phyloP scores from a whole-genome alignment of 257 asterid genomes.

The Lantana camara region DNA sequence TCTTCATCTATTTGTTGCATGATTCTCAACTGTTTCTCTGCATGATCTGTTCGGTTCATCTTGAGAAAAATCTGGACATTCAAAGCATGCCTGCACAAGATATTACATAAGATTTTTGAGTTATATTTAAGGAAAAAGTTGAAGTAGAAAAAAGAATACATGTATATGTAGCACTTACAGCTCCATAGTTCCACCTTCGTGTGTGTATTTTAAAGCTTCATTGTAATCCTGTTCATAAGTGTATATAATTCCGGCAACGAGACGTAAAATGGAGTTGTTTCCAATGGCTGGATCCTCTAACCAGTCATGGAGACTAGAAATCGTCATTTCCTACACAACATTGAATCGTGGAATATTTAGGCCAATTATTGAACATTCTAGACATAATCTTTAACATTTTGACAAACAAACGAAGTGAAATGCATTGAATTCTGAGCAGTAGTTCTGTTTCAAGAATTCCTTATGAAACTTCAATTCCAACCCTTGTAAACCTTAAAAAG shows the following conservation, averaged over 20 bases:
- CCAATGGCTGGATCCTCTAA: constrained; percentile 89
- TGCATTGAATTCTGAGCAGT: too few relatives aligned
- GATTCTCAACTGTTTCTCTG: constrained; percentile 90
- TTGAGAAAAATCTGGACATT: constrained; percentile 89
- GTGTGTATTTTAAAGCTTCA: constrained; percentile 91
- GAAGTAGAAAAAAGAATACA: constrained; percentile 9
- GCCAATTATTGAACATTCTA: too few relatives aligned
- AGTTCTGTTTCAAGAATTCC: too few relatives aligned
- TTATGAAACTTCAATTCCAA: background rate
- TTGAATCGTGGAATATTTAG: constrained; percentile 6
- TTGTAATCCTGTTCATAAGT: constrained; percentile 87
- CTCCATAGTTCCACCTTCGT: constrained; percentile 95
- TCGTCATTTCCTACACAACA: constrained; percentile 60
- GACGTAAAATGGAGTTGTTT: constrained; percentile 80
- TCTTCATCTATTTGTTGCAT: constrained; percentile 97
- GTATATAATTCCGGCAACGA: constrained; percentile 83
- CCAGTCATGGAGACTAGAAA: constrained; percentile 83
- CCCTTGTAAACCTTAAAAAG: background rate
- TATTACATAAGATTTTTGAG: too few relatives aligned
- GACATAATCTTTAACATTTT: too few relatives aligned
- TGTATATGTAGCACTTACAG: constrained; percentile 53
- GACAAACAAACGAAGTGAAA: too few relatives aligned
- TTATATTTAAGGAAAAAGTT: too few relatives aligned
- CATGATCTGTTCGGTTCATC: constrained; percentile 96
- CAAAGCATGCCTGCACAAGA: constrained; percentile 80